A percentile compares a stretch with the other conserved stretches of the same genome.
Conservation (phyloP, 225 moss, liverwort and hornwort genomes). For the Pseudisothecium myosuroides region DNA sequence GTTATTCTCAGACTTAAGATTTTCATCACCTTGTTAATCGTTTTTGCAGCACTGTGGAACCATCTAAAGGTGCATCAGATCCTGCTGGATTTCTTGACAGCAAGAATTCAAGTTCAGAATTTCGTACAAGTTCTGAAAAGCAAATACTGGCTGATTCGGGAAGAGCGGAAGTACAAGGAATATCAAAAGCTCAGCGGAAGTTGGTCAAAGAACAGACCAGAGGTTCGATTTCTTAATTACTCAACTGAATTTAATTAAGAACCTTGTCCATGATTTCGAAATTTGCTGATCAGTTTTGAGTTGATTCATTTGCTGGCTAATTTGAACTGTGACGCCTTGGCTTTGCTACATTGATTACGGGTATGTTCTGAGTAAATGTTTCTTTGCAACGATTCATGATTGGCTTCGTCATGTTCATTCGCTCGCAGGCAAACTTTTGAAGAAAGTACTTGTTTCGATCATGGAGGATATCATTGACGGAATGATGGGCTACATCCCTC, state of each 20-base stretch:
- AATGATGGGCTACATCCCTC: constrained; percentile 94
- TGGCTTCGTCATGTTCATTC: constrained; percentile 18
- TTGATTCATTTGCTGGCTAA: not conserved
- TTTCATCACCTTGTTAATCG: not conserved
- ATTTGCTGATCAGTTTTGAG: not conserved
- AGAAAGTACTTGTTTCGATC: constrained; percentile 51
- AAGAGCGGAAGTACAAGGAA: constrained; percentile 1
- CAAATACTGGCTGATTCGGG: not conserved
- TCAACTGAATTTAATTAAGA: not conserved
- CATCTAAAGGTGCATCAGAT: constrained; percentile 27
- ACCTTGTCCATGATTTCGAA: not conserved
- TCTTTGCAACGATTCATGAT: not conserved
- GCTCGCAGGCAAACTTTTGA: constrained; percentile 42
- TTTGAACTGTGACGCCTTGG: not conserved
- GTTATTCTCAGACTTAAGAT: not conserved
- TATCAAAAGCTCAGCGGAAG: constrained; percentile 26
- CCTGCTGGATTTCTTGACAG: not conserved
- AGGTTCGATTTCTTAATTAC: constrained; percentile 5
- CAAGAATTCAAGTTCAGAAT: not conserved
- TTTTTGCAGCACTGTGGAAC: constrained; percentile 48
- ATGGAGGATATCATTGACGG: constrained; percentile 90
- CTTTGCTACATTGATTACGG: not conserved
- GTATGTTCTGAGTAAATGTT: not conserved
- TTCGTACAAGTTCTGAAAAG: not conserved
- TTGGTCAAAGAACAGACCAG: constrained; percentile 8